Percentiles rank a stretch among this genome's conserved stretches.
phyloP scores from a whole-genome alignment of 768 basidiomycete species.

The Panellus pusillus region DNA sequence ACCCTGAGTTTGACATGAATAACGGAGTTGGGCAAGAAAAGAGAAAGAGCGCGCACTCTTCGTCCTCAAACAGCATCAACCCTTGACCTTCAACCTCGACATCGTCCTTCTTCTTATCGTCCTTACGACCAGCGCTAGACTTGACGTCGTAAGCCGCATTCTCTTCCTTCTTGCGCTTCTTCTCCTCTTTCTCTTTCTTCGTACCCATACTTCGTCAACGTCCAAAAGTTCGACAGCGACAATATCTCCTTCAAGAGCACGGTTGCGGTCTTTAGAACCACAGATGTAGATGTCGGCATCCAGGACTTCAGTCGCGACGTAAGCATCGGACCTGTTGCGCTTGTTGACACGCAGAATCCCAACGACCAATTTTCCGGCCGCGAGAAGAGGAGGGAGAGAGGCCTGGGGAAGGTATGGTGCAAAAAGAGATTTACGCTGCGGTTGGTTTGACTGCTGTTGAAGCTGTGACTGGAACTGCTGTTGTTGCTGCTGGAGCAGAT shows the following conservation, averaged over 20 bases:
- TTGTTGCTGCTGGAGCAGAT: constrained; percentile 88
- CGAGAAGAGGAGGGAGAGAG: constrained; percentile 92
- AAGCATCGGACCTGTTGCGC: constrained; percentile 97
- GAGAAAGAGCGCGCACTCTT: constrained; percentile 66
- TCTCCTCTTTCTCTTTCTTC: constrained; percentile 99
- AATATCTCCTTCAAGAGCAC: constrained; percentile 97
- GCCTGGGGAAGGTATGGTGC: constrained; percentile 98
- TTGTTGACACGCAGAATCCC: constrained; percentile 98
- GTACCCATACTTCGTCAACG: constrained; percentile 97
- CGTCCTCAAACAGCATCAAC: constrained; percentile 94
- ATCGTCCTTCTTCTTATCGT: constrained; percentile 99
- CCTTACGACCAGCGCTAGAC: constrained; percentile 73
- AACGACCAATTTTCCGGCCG: constrained; percentile 96
- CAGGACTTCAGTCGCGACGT: constrained; percentile 95
- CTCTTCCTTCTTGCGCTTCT: constrained; percentile 99
- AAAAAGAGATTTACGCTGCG: constrained; percentile 97
- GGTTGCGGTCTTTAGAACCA: constrained; percentile 97
- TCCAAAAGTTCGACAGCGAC: constrained; percentile 97
- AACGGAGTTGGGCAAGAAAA: constrained; percentile 2
- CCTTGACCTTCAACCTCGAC: constrained; percentile 99
- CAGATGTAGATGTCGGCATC: constrained; percentile 99
- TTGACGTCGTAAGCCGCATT: constrained; percentile 92
- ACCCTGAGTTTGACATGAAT: constrained; percentile 51
- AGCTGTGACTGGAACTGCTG: constrained; percentile 95
- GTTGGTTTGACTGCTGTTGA: constrained; percentile 88